Evolutionary conservation across 371 early-diverging fungal species (phyloP), one percentile per base, ranked within the genome.

Genomic region (Mucor mucedo): DNA sequence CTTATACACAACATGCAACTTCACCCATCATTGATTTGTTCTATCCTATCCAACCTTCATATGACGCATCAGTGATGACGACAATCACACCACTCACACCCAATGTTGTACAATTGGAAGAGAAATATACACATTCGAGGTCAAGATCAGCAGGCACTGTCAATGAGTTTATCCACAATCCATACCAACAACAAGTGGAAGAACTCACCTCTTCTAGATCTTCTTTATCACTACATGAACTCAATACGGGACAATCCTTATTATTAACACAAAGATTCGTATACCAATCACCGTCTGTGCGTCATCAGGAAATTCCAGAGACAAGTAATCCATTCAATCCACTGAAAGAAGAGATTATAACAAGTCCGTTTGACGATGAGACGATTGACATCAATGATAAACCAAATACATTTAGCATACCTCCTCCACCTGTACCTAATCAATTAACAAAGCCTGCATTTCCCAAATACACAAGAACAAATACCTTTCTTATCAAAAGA

Each of bases 351-450:
- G 35, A 35, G 35, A 8, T 53, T 0, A 29, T 58, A 4, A 33
- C 3, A 16, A 65, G 65, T 35, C 78, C 56, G 52, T 69, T 63
- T 47, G 67, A 55, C 16, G 62, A 66, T 53, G 57, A 52, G 58
- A 58, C 14, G 44, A 48, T 44, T 49, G 21, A 47, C 2, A 45
- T 54, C 11, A 73, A 80, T 65, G 33, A 66, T 14, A 68, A 71
- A 39, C 73, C 74, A 11, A 77, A 76, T 56, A 50, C 65, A 57
- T 41, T 62, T 28, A 52, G 68, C 42, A 52, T 73, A 58, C 70
- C 71, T 53, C 76, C 80, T 9, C 80, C 78, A 16, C 75, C 78
- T 56, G 78, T 80, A 29, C 80, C 80, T 28, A 58, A 66, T 38
- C 80, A 80, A 65, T 45, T 66, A 32, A 80, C 76, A 4, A 80